Conservation (phyloP, 2,329 filamentous ascomycete genomes). For the Pleoardoris graminearum region DNA sequence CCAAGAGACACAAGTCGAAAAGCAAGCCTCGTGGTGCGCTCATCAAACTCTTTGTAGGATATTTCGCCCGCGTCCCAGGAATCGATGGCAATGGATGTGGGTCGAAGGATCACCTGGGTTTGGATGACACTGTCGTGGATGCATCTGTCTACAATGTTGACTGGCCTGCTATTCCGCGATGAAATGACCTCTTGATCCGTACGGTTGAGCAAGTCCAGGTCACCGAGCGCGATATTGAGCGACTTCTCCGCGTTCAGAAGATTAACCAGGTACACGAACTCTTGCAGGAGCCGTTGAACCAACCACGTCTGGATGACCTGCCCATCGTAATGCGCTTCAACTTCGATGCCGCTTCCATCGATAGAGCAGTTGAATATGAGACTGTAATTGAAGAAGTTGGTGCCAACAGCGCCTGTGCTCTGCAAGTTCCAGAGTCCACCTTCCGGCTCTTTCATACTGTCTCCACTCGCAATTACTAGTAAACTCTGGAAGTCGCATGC, state of each 20-base stretch:
- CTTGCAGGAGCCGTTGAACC: slow-evolving; percentile 29
- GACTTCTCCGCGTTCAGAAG: slow-evolving; percentile 24
- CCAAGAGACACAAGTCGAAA: slow-evolving; percentile 26
- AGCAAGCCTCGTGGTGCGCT: slow-evolving; percentile 30
- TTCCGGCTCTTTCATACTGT: slow-evolving; percentile 33
- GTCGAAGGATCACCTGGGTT: slow-evolving; percentile 22
- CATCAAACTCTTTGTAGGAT: slow-evolving; percentile 35
- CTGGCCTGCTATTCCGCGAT: slow-evolving; percentile 31
- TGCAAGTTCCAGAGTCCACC: slow-evolving; percentile 38
- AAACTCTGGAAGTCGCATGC: slow-evolving; percentile 54
- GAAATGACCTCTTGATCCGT: slow-evolving; percentile 24
- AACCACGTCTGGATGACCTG: slow-evolving; percentile 35
- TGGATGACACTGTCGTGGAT: slow-evolving; percentile 36
- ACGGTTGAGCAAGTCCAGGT: slow-evolving; percentile 28
- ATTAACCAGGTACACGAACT: slow-evolving; percentile 34
- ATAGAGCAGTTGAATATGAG: slow-evolving; percentile 40
- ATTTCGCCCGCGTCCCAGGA: slow-evolving; percentile 35
- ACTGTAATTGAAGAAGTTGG: slow-evolving; percentile 44
- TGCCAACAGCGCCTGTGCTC: slow-evolving; percentile 37
- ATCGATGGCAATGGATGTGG: slow-evolving; percentile 29
- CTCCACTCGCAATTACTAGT: slow-evolving; percentile 47
- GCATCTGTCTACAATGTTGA: slow-evolving; percentile 29
- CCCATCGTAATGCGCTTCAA: slow-evolving; percentile 37
- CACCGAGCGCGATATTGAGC: slow-evolving; percentile 16
- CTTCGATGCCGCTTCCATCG: slow-evolving; percentile 19